Evolutionary conservation across 2,329 filamentous ascomycete species (phyloP).

Genomic region (Alternaria alternata): DNA sequence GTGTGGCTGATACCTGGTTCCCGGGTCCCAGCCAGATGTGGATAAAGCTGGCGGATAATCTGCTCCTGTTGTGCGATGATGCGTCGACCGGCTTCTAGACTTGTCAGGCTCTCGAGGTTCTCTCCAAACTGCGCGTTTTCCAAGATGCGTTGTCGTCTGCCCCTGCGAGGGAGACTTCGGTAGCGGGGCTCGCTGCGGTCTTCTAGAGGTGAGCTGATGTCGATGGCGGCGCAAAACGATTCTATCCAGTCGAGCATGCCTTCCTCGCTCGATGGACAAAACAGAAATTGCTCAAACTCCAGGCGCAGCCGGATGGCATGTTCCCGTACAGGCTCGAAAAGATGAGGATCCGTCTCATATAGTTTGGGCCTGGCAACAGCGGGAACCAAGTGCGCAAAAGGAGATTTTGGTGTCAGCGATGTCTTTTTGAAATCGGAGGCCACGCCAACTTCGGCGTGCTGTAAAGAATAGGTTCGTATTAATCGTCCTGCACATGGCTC

Average conservation of each 20-base stretch:
- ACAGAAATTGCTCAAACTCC: conserved; percentile 76
- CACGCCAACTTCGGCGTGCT: conserved; percentile 78
- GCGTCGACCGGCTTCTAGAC: conserved; percentile 44
- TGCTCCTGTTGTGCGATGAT: conserved; percentile 59
- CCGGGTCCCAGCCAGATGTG: conserved; percentile 46
- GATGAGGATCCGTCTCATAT: conserved; percentile 56
- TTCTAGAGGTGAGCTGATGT: conserved; percentile 74
- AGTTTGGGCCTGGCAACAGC: conserved; percentile 48
- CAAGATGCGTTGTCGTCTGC: conserved; percentile 49
- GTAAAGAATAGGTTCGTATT: conserved; percentile 73
- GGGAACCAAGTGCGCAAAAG: conserved; percentile 57
- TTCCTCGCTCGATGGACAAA: conserved; percentile 71
- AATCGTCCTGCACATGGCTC: conserved; percentile 64
- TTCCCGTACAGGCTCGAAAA: conserved; percentile 56
- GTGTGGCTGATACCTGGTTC: conserved; percentile 20
- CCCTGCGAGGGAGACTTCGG: conserved; percentile 57
- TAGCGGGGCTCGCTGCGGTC: conserved; percentile 64
- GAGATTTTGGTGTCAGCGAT: conserved; percentile 53
- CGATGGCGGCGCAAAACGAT: conserved; percentile 72
- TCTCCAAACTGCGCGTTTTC: conserved; percentile 41
- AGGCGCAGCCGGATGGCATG: conserved; percentile 76
- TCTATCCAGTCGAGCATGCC: conserved; percentile 75
- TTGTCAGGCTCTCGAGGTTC: conserved; percentile 44
- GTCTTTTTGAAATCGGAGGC: conserved; percentile 75
- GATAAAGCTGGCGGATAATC: conserved; percentile 58